Conservation (phyloP, 2,329 filamentous ascomycete species). For the Emmonsiellopsis sp. region DNA sequence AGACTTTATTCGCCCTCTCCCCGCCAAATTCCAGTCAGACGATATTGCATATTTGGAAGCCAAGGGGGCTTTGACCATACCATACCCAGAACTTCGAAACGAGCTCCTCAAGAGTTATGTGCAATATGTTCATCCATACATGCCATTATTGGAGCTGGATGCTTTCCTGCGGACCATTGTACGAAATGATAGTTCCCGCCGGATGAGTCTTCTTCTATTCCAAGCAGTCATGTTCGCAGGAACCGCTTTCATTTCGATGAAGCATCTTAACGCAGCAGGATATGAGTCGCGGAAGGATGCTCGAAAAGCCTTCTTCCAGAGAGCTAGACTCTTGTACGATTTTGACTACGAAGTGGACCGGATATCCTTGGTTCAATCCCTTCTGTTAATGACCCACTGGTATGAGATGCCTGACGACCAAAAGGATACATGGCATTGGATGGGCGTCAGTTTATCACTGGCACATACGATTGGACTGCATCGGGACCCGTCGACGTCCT, state of each 20-base stretch:
- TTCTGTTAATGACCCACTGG: slow-evolving; percentile 93
- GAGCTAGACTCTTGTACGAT: slow-evolving; percentile 80
- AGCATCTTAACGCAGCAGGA: slow-evolving; percentile 64
- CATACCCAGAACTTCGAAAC: slow-evolving; percentile 60
- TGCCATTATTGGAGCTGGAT: slow-evolving; percentile 69
- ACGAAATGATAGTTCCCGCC: slow-evolving; percentile 58
- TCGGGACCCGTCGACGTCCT: slow-evolving; percentile 69
- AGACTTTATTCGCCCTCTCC: slow-evolving; percentile 70
- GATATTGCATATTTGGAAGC: slow-evolving; percentile 74
- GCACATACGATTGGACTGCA: slow-evolving; percentile 91
- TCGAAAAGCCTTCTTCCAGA: slow-evolving; percentile 79
- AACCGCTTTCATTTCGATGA: slow-evolving; percentile 77
- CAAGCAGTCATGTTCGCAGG: slow-evolving; percentile 93
- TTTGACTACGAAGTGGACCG: slow-evolving; percentile 92
- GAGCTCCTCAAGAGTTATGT: slow-evolving; percentile 74
- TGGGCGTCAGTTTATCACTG: slow-evolving; percentile 88
- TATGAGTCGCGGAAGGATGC: slow-evolving; percentile 71
- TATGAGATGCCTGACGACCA: slow-evolving; percentile 95
- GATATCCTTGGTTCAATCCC: slow-evolving; percentile 75
- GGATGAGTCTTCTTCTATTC: slow-evolving; percentile 76
- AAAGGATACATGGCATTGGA: slow-evolving; percentile 98
- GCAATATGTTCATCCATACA: slow-evolving; percentile 87
- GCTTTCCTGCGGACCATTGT: slow-evolving; percentile 49
- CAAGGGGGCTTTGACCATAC: slow-evolving; percentile 77
- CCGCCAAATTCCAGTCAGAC: slow-evolving; percentile 64